Conservation (phyloP, 2,329 filamentous ascomycete genomes). For the Herpomyces periplanetae region DNA sequence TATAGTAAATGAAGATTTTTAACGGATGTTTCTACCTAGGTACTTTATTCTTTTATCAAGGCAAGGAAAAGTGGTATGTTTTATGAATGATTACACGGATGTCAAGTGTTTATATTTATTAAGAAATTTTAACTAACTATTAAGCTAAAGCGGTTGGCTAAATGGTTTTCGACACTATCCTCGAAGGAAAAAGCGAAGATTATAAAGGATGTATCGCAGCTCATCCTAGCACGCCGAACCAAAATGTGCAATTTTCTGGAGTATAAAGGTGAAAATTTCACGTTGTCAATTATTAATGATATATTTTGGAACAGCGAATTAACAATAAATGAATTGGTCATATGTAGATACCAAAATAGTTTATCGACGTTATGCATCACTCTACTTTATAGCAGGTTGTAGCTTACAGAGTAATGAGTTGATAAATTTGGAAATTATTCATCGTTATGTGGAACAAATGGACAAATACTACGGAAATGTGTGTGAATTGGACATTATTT, state of each 20-base stretch:
- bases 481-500: constrained; percentile 96
- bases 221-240: constrained; percentile 70
- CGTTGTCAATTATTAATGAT: constrained; percentile 3
- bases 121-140: constrained; percentile 3
- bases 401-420: constrained; percentile 91
- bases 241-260: constrained; percentile 99
- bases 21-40: too few species aligned
- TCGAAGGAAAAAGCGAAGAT: constrained; percentile 98
- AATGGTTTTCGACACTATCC: constrained; percentile 95
- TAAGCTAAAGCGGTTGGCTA: constrained; percentile 40
- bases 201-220: constrained; percentile 94
- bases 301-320: constrained; percentile 2
- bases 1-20: too few species aligned
- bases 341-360: constrained; percentile 71
- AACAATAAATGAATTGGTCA: constrained; percentile 4
- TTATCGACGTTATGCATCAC: constrained; percentile 85
- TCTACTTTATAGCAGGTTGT: constrained; percentile 96
- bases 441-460: constrained; percentile 98
- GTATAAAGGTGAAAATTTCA: constrained; percentile 35
- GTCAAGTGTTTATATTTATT: constrained; percentile 7
- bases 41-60: constrained; percentile 89
- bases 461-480: constrained; percentile 99
- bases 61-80: constrained; percentile 89
- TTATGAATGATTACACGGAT: constrained; percentile 6
- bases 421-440: constrained; percentile 90